phyloP scores from a whole-genome alignment of 345 rosid genomes.

The Mercurialis annua region DNA sequence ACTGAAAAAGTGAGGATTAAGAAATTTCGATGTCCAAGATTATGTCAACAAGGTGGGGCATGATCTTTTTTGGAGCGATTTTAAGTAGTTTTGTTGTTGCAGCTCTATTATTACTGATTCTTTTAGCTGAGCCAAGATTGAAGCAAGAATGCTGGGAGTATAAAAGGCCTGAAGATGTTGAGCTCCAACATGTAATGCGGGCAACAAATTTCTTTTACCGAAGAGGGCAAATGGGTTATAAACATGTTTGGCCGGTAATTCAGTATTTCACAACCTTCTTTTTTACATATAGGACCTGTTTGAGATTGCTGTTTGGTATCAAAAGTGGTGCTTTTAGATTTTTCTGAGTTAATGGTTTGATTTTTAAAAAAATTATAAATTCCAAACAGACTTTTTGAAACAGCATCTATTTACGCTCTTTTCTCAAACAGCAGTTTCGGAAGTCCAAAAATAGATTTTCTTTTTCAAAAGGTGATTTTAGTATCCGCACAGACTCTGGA shows the following conservation, averaged over 20 bases:
- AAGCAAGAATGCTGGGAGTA: constrained; percentile 5
- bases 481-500: neutral
- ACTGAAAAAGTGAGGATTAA: neutral
- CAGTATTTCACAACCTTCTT: neutral
- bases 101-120: constrained; percentile 18
- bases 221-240: constrained; percentile 32
- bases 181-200: constrained; percentile 1
- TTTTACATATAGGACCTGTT: neutral
- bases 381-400: no score
- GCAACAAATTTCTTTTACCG: constrained; percentile 21
- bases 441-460: no score
- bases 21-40: constrained; percentile 22
- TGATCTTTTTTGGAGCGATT: constrained; percentile 16
- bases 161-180: constrained; percentile 2
- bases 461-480: no score
- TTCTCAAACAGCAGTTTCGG: no score
- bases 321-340: no score
- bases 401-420: no score
- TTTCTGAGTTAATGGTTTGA: no score
- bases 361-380: no score
- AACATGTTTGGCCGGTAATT: constrained; percentile 43
- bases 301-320: no score
- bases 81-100: constrained; percentile 15
- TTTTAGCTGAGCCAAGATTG: constrained; percentile 21
- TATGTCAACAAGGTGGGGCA: constrained; percentile 2